Evolutionary conservation across 2,329 filamentous ascomycete species (phyloP), one percentile per base, ranked within the genome.

Genomic region (Aspergillus sp.): DNA sequence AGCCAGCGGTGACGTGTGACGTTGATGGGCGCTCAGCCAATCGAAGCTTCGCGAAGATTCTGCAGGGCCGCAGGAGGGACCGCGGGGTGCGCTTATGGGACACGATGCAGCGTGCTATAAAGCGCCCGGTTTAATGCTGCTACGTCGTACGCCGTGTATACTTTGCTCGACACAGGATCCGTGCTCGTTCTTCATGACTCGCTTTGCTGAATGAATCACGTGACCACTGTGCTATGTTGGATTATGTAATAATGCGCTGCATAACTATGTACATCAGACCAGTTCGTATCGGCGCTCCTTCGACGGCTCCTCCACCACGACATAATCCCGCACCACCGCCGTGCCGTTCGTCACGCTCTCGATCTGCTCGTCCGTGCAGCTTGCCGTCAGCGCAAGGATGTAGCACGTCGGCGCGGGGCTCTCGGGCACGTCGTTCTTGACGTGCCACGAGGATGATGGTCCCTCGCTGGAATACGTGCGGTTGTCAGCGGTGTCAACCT

Each of bases 261-360:
- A 19, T 19, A 19, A 19, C 7, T 39, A 39, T 39, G 36, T 39
- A 39, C 19, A 26, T 39, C 4, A 39, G 27, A 26, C 36, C 7
- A 39, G 19, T 19, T 39, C 36, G 5, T 26, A 19, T 19, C 36
- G 36, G 30, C 30, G 6, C 8, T 32, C 8, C 8, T 9, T 9
- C 5, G 30, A 32, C 30, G 30, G 3, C 30, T 52, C 43, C 47
- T 64, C 64, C 5, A 72, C 56, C 10, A 77, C 58, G 42, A 75
- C 65, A 46, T 68, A 77, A 51, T 77, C 64, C 50, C 67, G 58
- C n/a, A 77, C 61, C 19, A 70, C 45, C 1, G 73, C 74, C 8
- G 66, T 69, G 4, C 72, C 73, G 49, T 73, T 68, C 6, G 57
- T 43, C 6, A 78, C 58, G n/a, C 64, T 63, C 12, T 57, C 55